phyloP scores from a whole-genome alignment of 75 land plant genomes.

The Picea glauca region DNA sequence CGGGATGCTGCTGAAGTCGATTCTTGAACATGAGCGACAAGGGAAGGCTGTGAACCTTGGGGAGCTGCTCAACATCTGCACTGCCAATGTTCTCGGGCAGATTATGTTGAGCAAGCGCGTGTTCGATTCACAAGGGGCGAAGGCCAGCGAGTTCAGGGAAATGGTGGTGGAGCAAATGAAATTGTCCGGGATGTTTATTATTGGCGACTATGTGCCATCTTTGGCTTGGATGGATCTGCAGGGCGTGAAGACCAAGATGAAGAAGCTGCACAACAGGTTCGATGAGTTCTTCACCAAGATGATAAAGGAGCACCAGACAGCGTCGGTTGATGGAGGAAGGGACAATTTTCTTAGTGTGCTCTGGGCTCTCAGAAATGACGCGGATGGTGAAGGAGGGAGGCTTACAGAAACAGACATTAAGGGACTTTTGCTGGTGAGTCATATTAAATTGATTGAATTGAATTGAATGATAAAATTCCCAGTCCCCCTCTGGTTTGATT shows the following conservation, averaged over 20 bases:
- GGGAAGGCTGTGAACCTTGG: neutral
- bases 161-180: conserved; percentile 15
- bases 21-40: neutral
- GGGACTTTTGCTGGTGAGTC: conserved; percentile 14
- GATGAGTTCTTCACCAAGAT: conserved; percentile 23
- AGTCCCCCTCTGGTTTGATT: no score
- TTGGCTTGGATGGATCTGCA: conserved; percentile 15
- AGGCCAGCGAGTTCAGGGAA: conserved; percentile 16
- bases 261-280: conserved; percentile 20
- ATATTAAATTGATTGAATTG: no score
- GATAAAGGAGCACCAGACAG: conserved; percentile 29
- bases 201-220: conserved; percentile 15
- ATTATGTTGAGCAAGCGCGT: neutral
- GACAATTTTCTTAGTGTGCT: conserved; percentile 27
- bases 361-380: conserved; percentile 9
- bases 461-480: no score
- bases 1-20: conserved; percentile 4
- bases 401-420: conserved; percentile 21
- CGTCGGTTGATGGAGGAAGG: neutral
- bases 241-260: conserved; percentile 17
- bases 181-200: conserved; percentile 7
- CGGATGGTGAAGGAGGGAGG: conserved; percentile 16
- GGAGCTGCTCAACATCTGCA: neutral
- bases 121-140: conserved; percentile 1
- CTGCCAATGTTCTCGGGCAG: neutral